These are phyloP conservation scores for Alternaria solani DNA, from an alignment of 2,329 filamentous ascomycete species.

Conservation along the genomic window DNA sequence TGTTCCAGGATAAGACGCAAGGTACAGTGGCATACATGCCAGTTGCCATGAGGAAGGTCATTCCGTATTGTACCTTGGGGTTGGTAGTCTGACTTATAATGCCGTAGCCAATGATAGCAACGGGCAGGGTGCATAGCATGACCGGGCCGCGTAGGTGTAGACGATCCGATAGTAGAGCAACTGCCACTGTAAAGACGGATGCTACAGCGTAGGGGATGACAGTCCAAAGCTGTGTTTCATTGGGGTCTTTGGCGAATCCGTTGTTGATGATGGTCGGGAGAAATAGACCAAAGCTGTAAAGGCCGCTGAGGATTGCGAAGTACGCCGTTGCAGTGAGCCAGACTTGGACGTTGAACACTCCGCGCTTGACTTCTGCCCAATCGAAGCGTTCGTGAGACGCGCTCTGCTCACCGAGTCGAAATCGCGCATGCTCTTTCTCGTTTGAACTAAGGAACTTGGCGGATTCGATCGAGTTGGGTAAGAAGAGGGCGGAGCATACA, in stretches of 20 bases:
- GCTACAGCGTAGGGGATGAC: conserved; percentile 71
- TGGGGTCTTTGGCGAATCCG: conserved; percentile 62
- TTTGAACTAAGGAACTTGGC: conserved; percentile 63
- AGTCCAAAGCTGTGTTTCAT: conserved; percentile 68
- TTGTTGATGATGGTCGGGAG: conserved; percentile 70
- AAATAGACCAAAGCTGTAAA: conserved; percentile 72
- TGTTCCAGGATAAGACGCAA: conserved; percentile 70
- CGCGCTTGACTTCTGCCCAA: conserved; percentile 70
- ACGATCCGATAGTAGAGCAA: conserved; percentile 68
- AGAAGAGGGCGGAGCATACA: conserved; percentile 59
- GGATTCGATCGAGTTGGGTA: conserved; percentile 65
- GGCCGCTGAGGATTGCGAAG: conserved; percentile 64
- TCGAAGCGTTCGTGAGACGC: conserved; percentile 58
- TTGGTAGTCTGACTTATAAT: conserved; percentile 66
- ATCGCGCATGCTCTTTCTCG: conserved; percentile 61
- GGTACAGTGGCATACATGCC: conserved; percentile 71
- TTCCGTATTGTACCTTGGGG: conserved; percentile 66
- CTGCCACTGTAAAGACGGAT: conserved; percentile 59
- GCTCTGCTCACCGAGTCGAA: conserved; percentile 54
- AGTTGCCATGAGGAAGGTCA: conserved; percentile 73
- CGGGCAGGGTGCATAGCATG: conserved; percentile 69
- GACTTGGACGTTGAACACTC: conserved; percentile 66
- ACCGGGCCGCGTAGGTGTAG: conserved; percentile 66
- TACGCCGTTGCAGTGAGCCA: conserved; percentile 71
- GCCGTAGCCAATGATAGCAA: conserved; percentile 72